Base-by-base conservation (phyloP, 768 basidiomycete genomes). In the Myochromella boudieri region DNA sequence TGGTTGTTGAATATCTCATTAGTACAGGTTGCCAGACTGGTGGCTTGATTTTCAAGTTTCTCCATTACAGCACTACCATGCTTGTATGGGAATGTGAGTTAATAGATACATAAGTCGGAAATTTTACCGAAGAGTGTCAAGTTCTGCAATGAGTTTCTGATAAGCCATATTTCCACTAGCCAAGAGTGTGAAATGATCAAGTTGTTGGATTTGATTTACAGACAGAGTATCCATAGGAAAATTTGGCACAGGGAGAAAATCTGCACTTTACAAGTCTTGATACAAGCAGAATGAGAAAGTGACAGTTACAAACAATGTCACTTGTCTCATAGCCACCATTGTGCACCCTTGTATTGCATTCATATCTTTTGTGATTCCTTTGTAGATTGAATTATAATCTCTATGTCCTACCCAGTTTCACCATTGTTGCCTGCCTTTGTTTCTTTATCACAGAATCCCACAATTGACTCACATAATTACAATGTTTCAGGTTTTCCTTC, bases 121-220 rank as follows among this genome's bases (percentile, higher is more conserved):
- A 38, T 14, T 25, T 14, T 47, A 47, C 38, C 15, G 15, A 22
- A 34, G n/a, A 7, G 14, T 1, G 6, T 41, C 29, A 10, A 47
- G 31, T 33, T 47, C 21, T 0, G 37, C n/a, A 3, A 46, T 9
- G 12, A 32, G 10, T 11, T 37, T 20, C 9, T 44, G 24, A 18
- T 44, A 44, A 6, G 14, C 14, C 10, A 17, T 2, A 22, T 46
- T 46, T 8, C 29, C n/a, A 9, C 29, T 40, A 1, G 17, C 32
- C 6, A 43, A 10, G 42, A 59, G 43, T 56, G 58, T 18, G 52
- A 37, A 25, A 52, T 56, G 8, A 44, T 43, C 22, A 48, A 48
- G 38, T 41, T 53, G 31, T 48, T 29, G 1, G 48, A 31, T 18
- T 43, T 53, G 4, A 41, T 22, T 9, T 44, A 33, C 2, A 51